A percentile compares a stretch with the other conserved stretches of the same genome.
Evolutionary conservation across 139 green algal genomes (phyloP).

Genomic region (Penium margaritaceum): DNA sequence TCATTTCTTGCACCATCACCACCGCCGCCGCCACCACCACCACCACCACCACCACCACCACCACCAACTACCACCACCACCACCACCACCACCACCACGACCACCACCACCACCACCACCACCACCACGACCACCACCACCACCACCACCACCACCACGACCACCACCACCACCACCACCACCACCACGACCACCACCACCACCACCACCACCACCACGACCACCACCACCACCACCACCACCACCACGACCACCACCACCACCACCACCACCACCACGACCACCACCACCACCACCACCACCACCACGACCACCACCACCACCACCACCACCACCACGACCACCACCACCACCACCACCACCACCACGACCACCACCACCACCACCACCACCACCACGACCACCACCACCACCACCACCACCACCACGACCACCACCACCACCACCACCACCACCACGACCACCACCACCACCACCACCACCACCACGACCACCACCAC

Average conservation of each 20-base stretch:
- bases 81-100: neutral
- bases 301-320: neutral
- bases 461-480: neutral
- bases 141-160: neutral
- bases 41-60: neutral
- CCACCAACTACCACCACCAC: too few relatives aligned
- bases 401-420: neutral
- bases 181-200: neutral
- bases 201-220: neutral
- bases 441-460: conserved; percentile 2
- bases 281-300: conserved; percentile 1
- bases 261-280: neutral
- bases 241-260: neutral
- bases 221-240: conserved; percentile 1
- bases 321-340: conserved; percentile 2
- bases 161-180: conserved; percentile 1
- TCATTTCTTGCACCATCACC: too few relatives aligned
- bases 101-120: conserved; percentile 1
- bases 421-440: neutral
- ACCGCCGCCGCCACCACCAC: neutral
- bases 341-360: neutral
- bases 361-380: neutral
- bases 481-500: too few relatives aligned
- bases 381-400: conserved; percentile 2
- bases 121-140: neutral